phyloP scores from a whole-genome alignment of 257 asterid species.

The Primulina eburnea region DNA sequence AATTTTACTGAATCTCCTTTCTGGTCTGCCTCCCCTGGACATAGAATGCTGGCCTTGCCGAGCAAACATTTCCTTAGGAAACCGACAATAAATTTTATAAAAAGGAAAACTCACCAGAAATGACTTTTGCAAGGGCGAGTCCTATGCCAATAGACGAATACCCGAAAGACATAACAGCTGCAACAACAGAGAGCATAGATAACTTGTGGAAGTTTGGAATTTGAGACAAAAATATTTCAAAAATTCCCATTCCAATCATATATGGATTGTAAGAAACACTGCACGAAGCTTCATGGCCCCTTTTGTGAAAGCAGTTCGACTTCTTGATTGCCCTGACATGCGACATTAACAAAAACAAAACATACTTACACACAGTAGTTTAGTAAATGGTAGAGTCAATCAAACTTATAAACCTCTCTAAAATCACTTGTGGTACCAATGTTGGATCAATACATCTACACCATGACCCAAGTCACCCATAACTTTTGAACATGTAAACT shows the following conservation, averaged over 20 bases:
- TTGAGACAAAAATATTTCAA: slow-evolving; percentile 57
- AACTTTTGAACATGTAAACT: neutral
- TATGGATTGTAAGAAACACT: slow-evolving; percentile 45
- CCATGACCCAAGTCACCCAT: neutral
- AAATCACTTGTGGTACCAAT: neutral
- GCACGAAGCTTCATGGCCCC: slow-evolving; percentile 47
- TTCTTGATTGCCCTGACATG: slow-evolving; percentile 55
- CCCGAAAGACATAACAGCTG: slow-evolving; percentile 66
- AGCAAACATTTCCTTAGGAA: neutral
- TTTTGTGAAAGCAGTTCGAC: slow-evolving; percentile 54
- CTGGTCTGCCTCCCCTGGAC: too few relatives aligned
- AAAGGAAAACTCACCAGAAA: slow-evolving; percentile 39
- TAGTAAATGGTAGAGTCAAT: neutral
- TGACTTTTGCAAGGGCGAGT: slow-evolving; percentile 49
- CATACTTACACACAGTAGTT: neutral
- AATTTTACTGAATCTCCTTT: neutral
- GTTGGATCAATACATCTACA: neutral
- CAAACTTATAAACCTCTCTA: neutral
- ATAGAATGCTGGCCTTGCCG: neutral
- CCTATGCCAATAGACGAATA: slow-evolving; percentile 69
- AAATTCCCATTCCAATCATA: slow-evolving; percentile 55
- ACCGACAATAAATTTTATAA: neutral
- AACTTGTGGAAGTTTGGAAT: slow-evolving; percentile 64
- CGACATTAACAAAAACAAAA: too few relatives aligned
- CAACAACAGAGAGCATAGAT: slow-evolving; percentile 52